Percentiles rank a stretch among this genome's conserved stretches.
Evolutionary conservation across 495 filamentous ascomycete species (phyloP).

Genomic region (Letharia lupina): DNA sequence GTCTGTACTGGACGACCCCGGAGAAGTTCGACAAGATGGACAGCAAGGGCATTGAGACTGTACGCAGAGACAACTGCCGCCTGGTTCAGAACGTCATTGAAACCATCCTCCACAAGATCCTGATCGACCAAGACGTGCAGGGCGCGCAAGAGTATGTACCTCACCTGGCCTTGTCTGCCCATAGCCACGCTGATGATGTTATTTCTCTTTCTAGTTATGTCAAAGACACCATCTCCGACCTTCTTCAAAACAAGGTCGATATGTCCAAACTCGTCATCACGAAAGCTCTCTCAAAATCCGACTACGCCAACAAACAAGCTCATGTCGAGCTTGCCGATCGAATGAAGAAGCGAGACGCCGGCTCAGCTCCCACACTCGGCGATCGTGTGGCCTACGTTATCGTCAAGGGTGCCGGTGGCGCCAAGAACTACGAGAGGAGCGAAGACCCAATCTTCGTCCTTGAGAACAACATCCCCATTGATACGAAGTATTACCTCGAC

Average conservation of each 20-base stretch:
- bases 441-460: conserved; percentile 96
- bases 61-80: conserved; percentile 90
- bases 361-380: conserved; percentile 87
- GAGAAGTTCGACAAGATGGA: conserved; percentile 99
- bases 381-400: conserved; percentile 99
- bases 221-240: conserved; percentile 89
- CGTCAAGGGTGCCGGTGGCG: conserved; percentile 76
- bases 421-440: conserved; percentile 89
- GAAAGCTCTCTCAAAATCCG: conserved; percentile 79
- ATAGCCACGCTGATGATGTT: background rate
- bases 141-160: conserved; percentile 81
- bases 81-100: conserved; percentile 96
- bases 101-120: conserved; percentile 87
- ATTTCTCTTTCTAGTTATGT: conserved; percentile 58
- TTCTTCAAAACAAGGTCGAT: conserved; percentile 95
- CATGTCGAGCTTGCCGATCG: conserved; percentile 89
- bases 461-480: conserved; percentile 95
- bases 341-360: conserved; percentile 92
- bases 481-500: conserved; percentile 98
- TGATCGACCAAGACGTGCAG: conserved; percentile 83
- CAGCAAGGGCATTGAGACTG: conserved; percentile 97
- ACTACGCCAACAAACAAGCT: conserved; percentile 84
- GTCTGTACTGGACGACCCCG: conserved; percentile 90
- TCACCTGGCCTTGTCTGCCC: background rate
- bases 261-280: conserved; percentile 99